Conservation (phyloP, 176 grass and related monocot species). For the Themeda triandra region DNA sequence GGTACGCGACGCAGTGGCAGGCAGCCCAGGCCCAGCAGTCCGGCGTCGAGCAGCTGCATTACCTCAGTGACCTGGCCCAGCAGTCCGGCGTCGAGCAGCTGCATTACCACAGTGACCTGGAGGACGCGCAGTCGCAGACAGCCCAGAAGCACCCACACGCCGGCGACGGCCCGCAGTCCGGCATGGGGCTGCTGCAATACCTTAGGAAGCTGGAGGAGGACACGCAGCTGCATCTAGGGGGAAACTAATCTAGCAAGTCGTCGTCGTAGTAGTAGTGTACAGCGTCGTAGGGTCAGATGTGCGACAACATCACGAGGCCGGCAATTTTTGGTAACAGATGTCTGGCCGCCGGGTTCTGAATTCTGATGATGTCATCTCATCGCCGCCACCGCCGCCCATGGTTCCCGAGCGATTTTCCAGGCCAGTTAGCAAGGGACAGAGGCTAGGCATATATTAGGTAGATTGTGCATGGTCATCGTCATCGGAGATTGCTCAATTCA, state of each 20-base stretch:
- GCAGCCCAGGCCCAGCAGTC: background rate
- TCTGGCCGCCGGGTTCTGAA: background rate
- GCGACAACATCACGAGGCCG: background rate
- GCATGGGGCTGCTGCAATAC: background rate
- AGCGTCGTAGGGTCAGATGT: background rate
- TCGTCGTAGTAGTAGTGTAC: background rate
- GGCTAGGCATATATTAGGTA: background rate
- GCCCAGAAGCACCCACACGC: background rate
- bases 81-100: background rate
- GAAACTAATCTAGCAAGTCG: background rate
- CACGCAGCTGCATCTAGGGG: background rate
- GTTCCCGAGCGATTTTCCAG: background rate
- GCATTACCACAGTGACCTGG: background rate
- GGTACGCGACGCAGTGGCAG: background rate
- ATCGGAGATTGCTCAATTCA: background rate
- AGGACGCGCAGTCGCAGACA: background rate
- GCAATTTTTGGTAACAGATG: background rate
- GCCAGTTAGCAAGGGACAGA: background rate
- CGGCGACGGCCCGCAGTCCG: background rate
- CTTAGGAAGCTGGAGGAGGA: background rate
- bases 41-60: background rate
- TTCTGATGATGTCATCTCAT: too few species aligned
- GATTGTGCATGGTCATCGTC: background rate
- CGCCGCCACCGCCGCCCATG: background rate
- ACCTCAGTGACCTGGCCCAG: constrained; percentile 5